Conservation (phyloP, 2,329 filamentous ascomycete species). For the Mollisia scopiformis region DNA sequence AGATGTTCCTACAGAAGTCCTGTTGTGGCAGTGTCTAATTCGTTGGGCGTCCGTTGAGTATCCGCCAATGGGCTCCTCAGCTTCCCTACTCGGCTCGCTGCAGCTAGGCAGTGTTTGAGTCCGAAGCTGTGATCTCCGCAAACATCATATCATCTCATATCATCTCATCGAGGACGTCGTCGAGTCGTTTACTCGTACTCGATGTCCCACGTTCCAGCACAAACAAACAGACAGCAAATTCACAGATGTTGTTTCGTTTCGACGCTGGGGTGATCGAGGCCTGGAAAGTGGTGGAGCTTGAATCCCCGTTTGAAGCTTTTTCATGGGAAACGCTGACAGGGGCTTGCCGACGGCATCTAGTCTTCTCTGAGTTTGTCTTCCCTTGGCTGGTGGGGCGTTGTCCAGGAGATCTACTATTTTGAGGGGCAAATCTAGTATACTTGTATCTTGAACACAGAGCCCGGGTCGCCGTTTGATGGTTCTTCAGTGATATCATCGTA, state of each 20-base stretch:
- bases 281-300: neutral
- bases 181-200: neutral
- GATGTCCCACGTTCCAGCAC: neutral
- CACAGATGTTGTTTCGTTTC: neutral
- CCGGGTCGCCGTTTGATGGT: neutral
- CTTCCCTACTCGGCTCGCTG: neutral
- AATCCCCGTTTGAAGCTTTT: neutral
- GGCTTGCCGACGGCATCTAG: neutral
- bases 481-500: neutral
- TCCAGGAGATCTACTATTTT: neutral
- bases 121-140: neutral
- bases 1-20: neutral
- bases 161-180: neutral
- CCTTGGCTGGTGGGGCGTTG: neutral
- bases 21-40: conserved; percentile 1
- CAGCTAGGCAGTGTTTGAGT: neutral
- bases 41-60: neutral
- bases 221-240: neutral
- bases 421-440: neutral
- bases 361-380: neutral
- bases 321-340: neutral
- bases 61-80: neutral
- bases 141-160: no score
- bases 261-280: neutral
- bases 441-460: neutral